phyloP scores from a whole-genome alignment of 371 early-diverging fungal species.

The Haplosporangium sp. region DNA sequence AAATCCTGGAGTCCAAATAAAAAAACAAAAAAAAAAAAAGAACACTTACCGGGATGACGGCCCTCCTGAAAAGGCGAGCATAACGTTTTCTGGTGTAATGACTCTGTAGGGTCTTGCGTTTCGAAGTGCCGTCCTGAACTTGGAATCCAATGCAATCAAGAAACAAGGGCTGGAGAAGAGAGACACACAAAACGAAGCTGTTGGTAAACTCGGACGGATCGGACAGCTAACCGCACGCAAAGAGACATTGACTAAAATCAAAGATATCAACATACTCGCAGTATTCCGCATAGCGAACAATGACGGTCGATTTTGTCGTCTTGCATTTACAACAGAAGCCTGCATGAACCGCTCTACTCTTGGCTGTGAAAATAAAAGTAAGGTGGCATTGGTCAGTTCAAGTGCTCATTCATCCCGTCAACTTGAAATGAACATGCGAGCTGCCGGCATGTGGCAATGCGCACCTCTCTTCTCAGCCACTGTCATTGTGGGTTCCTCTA shows the following conservation, averaged over 20 bases:
- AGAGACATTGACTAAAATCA: neutral
- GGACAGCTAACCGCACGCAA: neutral
- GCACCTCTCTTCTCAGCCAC: conserved; percentile 50
- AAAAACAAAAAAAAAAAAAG: neutral
- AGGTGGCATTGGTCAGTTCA: neutral
- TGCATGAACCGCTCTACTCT: conserved; percentile 41
- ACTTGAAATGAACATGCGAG: neutral
- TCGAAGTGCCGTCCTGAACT: conserved; percentile 72
- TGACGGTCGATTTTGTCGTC: conserved; percentile 66
- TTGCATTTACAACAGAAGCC: conserved; percentile 84
- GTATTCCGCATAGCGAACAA: conserved; percentile 78
- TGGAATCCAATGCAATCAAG: conserved; percentile 68
- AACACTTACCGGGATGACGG: conserved; percentile 75
- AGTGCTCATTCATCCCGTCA: too few species aligned
- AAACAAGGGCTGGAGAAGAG: conserved; percentile 65
- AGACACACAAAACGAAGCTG: neutral
- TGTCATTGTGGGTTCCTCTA: conserved; percentile 51
- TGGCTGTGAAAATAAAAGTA: conserved; percentile 17
- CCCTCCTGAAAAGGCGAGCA: conserved; percentile 92
- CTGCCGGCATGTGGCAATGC: too few species aligned
- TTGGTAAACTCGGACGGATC: neutral
- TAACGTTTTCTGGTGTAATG: conserved; percentile 57
- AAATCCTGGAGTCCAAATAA: neutral
- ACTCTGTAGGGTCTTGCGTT: conserved; percentile 58
- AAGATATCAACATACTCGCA: conserved; percentile 69